Base-by-base conservation (phyloP, 108 stramenopile species). In the Nitzschia sp. region DNA sequence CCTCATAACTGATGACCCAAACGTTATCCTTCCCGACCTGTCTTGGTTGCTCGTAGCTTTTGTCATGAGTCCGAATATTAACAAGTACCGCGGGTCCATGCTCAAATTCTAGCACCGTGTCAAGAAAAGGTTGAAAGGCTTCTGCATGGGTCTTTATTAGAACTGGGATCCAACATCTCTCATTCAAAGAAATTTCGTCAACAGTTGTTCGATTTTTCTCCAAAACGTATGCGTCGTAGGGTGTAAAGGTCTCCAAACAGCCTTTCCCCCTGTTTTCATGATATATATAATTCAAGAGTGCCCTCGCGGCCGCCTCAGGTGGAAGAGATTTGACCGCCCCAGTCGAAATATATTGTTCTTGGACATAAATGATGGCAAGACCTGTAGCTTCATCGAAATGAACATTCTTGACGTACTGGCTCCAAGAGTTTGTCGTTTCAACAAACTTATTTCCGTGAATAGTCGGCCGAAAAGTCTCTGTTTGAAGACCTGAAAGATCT, bases 361-460 rank as follows among this genome's bases (percentile, higher is more conserved):
- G 60, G 13, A 62, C 44, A 15, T 11, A 58, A 46, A 68, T 68
- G 56, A 71, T 30, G 16, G 59, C 69, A 29, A 71, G 35, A 26
- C 69, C 61, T n/a, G 69, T 71, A 2, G n/a, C 59, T 38, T 60
- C 59, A 53, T 71, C 59, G 3, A 71, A 62, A 31, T 71, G 46
- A 27, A 62, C 22, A 32, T 33, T 28, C 23, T 61, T 45, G 44
- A 27, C 33, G 45, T 53, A 71, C 29, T 50, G 45, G n/a, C 31
- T 35, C 69, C 69, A 71, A 2, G 59, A 35, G 69, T 63, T 71
- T 16, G 27, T 36, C 6, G 59, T 34, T 17, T 11, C 29, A 0
- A 54, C 45, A 5, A 32, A 47, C 1, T 36, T 45, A 28, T 60
- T 71, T 27, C 50, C 48, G 3, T 30, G 34, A 2, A 71, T 41